Evolutionary conservation across 2,329 filamentous ascomycete species (phyloP).

Genomic region (Aspergillus viridinutans): DNA sequence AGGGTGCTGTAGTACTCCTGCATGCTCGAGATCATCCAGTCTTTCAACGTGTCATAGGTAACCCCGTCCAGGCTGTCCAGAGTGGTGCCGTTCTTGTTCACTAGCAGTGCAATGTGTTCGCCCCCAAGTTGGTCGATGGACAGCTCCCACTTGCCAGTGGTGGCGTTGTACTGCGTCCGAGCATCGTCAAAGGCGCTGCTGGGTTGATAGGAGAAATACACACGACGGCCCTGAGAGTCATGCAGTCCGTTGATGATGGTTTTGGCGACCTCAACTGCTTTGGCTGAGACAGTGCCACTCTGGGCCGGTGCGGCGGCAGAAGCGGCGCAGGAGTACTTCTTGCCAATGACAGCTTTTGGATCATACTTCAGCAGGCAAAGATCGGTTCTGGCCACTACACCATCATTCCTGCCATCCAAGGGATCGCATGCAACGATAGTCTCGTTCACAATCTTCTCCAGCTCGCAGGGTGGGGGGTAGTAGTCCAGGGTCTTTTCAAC

Average conservation of each 20-base stretch:
- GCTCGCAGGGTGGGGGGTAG: conserved; percentile 21
- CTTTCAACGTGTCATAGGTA: conserved; percentile 52
- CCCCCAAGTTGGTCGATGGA: neutral
- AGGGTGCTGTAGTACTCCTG: conserved; percentile 46
- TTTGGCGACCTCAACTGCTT: neutral
- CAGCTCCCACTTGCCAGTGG: neutral
- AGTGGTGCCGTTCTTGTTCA: conserved; percentile 29
- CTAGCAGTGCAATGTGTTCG: neutral
- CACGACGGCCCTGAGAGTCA: neutral
- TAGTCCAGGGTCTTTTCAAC: neutral
- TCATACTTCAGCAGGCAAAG: conserved; percentile 45
- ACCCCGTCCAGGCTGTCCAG: conserved; percentile 35
- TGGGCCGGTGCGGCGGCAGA: neutral
- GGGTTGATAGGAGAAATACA: neutral
- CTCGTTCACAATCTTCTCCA: conserved; percentile 49
- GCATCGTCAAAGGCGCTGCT: neutral
- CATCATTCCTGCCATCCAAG: conserved; percentile 51
- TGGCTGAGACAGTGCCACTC: neutral
- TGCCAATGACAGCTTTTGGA: conserved; percentile 36
- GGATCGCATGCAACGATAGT: conserved; percentile 52
- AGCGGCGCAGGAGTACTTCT: conserved; percentile 41
- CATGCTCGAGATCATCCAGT: conserved; percentile 49
- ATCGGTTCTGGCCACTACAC: conserved; percentile 47
- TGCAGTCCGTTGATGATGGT: neutral
- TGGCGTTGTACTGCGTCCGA: neutral